Evolutionary conservation across 1,284 basidiomycete genomes (phyloP), one percentile per base, ranked within the genome.

Genomic region (Cronartium ribicola): DNA sequence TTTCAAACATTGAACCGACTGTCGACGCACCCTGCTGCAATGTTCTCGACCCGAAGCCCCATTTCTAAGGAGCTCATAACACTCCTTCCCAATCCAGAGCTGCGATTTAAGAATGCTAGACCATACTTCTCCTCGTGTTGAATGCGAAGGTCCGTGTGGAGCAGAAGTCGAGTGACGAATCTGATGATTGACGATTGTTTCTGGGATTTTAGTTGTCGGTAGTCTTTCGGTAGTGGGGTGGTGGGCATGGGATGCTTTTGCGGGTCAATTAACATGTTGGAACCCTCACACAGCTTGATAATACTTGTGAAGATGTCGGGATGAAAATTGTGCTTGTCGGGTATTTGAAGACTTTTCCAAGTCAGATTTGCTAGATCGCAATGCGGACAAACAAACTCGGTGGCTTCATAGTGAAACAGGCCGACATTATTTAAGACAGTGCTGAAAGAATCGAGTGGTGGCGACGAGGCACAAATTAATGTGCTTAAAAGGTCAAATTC

Each of bases 1-100:
- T n/a, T 22, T 41, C 7, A 37, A 22, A 59, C 59, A n/a, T 48
- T 36, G 0, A 11, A 11, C 39, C 22, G 61, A 22, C 7, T 61
- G 41, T 13, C 5, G n/a, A 39, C 72, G 46, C 44, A 75, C 72
- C 72, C 72, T 40, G 66, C 72, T 62, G 72, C 72, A 75, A 67
- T 75, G 41, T 66, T 46, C 40, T 67, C 66, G 41, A 55, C 37
- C 22, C 59, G 66, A 59, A 44, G 48, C 22, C 72, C 65, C 20
- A 46, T 64, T 67, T 67, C 57, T 43, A 75, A 61, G 41, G 66
- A 43, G 48, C 11, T 13, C 37, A 66, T 36, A 43, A 67, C 66
- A 17, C 36, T 62, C 40, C 36, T 14, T 36, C 66, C 66, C 22
- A 75, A 48, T 14, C 66, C 65, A 39, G 48, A 10, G 11, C 48